These are phyloP conservation scores for Datura wrightii DNA, from an alignment of 257 asterid species.

Conservation along the genomic window DNA sequence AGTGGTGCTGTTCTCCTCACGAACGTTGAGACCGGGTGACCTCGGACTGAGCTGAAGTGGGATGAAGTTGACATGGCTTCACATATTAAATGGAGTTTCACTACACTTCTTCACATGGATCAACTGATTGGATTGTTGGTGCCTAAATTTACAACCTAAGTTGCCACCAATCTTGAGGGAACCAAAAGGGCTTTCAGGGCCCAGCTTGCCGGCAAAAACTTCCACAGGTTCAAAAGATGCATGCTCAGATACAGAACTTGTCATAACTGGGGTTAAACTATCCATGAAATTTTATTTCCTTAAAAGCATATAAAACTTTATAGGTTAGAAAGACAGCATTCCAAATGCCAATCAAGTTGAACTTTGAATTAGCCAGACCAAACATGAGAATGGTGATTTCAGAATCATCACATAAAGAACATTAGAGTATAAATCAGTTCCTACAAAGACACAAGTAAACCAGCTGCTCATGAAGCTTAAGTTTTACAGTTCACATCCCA, in stretches of 20 bases:
- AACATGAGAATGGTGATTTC: not conserved
- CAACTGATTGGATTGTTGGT: constrained; percentile 16
- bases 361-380: not conserved
- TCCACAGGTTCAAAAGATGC: constrained; percentile 13
- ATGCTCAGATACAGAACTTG: not conserved
- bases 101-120: constrained; percentile 16
- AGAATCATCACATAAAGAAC: not conserved
- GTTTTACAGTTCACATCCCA: constrained; percentile 7
- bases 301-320: not conserved
- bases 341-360: not conserved
- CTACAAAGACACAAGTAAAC: not conserved
- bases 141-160: not conserved
- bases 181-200: not conserved
- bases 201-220: not conserved
- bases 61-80: not conserved
- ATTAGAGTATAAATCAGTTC: not conserved
- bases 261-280: not conserved
- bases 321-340: not conserved
- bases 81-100: not conserved
- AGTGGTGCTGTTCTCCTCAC: not conserved
- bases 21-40: not conserved
- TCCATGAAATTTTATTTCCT: not conserved
- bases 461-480: not conserved
- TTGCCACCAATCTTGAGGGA: not conserved
- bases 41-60: not conserved